Evolutionary conservation across 306 rosid species (phyloP), one percentile per base, ranked within the genome.

Genomic region (Senna siamea): DNA sequence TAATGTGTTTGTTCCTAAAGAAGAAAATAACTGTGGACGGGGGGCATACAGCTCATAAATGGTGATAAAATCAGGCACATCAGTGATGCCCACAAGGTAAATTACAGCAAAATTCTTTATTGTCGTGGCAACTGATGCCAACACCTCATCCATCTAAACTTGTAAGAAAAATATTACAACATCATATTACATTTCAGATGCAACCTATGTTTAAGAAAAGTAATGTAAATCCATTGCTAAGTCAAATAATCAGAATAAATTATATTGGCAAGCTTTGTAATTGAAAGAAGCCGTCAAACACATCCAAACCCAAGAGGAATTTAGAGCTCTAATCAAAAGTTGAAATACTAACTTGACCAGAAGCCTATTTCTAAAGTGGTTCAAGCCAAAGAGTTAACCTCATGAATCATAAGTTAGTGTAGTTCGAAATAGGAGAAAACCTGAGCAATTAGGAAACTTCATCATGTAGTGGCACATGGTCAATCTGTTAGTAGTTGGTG

Each of bases 51-150:
- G 69, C 84, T 94, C 95, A 6, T 94, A 91, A 97, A 91, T 94
- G 8, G 96, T 91, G 91, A 91, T 91, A 83, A 93, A 91, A 84
- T 93, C 98, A 20, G 98, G 98, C 34, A 91, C 97, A 84, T 91
- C 97, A 0, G 94, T 91, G 83, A 93, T 93, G 88, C 91, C 98
- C 79, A 91, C 96, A 13, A 94, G 93, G 85, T 94, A 94, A 40
- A 94, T 81, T 30, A 94, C 97, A 17, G 93, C 97, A 77, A 91
- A 94, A 83, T 94, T 88, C 57, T 94, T 94, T 0, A 91, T 68
- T 12, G 91, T 94, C 85, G 91, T 96, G 3, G 97, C 97, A 32
- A 94, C 96, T 9, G 91, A 85, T 46, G 97, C 91, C 68, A 94
- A 77, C 70, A 94, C 98, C 80, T 91, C 96, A 38, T 94, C 97